phyloP scores from a whole-genome alignment of 768 basidiomycete genomes.

The Auriscalpium vulgare region DNA sequence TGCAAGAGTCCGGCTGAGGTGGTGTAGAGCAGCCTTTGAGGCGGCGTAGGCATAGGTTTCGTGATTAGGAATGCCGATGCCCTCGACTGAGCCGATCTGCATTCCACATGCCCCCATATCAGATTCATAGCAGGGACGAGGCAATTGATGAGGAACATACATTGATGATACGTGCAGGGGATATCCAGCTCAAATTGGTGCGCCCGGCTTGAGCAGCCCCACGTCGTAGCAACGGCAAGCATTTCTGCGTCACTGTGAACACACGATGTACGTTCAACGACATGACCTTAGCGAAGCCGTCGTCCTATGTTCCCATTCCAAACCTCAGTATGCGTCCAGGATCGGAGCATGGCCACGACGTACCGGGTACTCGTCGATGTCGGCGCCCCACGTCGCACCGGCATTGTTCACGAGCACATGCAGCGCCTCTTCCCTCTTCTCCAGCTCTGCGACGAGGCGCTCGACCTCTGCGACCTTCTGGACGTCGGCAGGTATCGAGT shows the following conservation, averaged over 20 bases:
- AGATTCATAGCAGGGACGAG: too few relatives aligned
- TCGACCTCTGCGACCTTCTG: conserved; percentile 46
- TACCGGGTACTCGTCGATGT: conserved; percentile 40
- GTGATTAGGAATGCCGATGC: conserved; percentile 39
- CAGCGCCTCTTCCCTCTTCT: conserved; percentile 41
- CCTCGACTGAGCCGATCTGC: conserved; percentile 60
- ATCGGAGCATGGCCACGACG: background rate
- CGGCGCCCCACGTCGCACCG: conserved; percentile 47
- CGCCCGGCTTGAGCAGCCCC: conserved; percentile 34
- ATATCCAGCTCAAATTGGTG: conserved; percentile 24
- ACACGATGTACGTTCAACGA: conserved; percentile 56
- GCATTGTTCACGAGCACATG: conserved; percentile 61
- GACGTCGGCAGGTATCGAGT: conserved; percentile 46
- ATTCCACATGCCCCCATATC: background rate
- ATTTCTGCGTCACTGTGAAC: conserved; percentile 55
- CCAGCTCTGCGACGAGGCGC: conserved; percentile 41
- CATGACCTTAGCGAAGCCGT: conserved; percentile 52
- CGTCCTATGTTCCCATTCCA: conserved; percentile 30
- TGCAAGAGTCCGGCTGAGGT: conserved; percentile 50
- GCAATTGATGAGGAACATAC: conserved; percentile 23
- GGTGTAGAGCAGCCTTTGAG: conserved; percentile 55
- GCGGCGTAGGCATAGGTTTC: conserved; percentile 63
- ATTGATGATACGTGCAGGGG: conserved; percentile 55
- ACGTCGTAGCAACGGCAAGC: conserved; percentile 46
- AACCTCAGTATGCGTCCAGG: background rate